Evolutionary conservation across 345 rosid species (phyloP), one percentile per base, ranked within the genome.

Genomic region (Camelina laxa): DNA sequence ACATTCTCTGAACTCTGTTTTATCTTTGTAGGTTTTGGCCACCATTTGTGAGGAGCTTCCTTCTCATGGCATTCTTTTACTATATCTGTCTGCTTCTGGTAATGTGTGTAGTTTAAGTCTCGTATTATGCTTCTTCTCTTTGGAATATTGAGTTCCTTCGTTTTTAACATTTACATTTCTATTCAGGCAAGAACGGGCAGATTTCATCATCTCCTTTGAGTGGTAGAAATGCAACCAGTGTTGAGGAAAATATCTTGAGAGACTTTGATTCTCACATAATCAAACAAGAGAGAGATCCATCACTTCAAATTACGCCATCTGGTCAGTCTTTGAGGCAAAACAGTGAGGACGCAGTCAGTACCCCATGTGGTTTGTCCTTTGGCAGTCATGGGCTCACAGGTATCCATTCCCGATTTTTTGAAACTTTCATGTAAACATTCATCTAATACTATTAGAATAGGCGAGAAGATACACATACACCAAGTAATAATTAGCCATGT

Each of bases 21-120:
- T 30, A 16, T 42, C 24, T 67, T 72, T 30, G 80, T 82, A 94
- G 97, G 96, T 94, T 75, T 80, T 94, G 82, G 95, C 96, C 45
- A 94, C 91, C 44, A 85, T 86, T 67, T 85, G 87, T 74, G 97
- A 90, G 81, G 97, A 94, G 85, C 91, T 91, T 31, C 89, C 94
- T 38, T 76, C 86, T 54, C 92, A 91, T 79, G 96, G 97, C 36
- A 79, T 94, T 76, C 86, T 94, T 51, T 81, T 94, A 60, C 41
- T 94, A 81, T 94, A 90, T 82, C 82, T 91, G 72, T 94, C 97
- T 71, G 98, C 95, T 76, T 87, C 97, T 78, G 98, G 98, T 94
- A 69, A 64, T 66, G 60, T 47, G 21, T 60, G 36, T 59, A 65
- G 55, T 24, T 75, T 75, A 31, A 35, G 70, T 48, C 44, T 51